Conservation (phyloP, 2,329 filamentous ascomycete genomes). For the Grosmannia clavigera region DNA sequence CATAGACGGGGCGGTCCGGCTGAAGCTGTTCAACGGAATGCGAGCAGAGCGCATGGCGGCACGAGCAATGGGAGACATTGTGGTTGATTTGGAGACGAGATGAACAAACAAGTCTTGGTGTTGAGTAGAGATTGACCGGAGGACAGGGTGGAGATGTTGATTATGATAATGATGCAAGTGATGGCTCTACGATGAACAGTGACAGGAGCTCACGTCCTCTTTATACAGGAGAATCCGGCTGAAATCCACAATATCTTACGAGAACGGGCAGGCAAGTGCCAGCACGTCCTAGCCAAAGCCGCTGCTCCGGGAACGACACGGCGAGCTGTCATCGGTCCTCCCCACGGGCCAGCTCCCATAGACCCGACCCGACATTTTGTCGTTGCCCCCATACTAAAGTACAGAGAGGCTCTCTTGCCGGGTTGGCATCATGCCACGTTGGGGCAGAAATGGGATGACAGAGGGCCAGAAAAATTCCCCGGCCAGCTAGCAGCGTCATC, state of each 20-base stretch:
- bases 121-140: not conserved
- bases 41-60: conserved; percentile 10
- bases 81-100: conserved; percentile 6
- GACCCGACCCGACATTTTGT: conserved; percentile 2
- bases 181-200: not conserved
- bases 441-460: not conserved
- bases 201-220: not conserved
- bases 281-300: not conserved
- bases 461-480: not conserved
- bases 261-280: not conserved
- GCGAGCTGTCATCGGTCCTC: not conserved
- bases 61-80: conserved; percentile 23
- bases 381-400: not conserved
- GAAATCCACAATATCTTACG: not conserved
- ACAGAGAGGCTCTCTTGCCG: not conserved
- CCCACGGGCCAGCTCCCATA: not conserved
- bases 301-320: not conserved
- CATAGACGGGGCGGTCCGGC: conserved; percentile 15
- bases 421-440: conserved; percentile 2
- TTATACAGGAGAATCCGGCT: not conserved
- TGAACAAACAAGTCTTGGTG: not conserved
- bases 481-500: not conserved
- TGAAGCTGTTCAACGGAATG: conserved; percentile 20
- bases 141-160: not conserved
- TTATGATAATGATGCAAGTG: not conserved